Conservation (phyloP, 495 filamentous ascomycete species). For the Choiromyces venosus region DNA sequence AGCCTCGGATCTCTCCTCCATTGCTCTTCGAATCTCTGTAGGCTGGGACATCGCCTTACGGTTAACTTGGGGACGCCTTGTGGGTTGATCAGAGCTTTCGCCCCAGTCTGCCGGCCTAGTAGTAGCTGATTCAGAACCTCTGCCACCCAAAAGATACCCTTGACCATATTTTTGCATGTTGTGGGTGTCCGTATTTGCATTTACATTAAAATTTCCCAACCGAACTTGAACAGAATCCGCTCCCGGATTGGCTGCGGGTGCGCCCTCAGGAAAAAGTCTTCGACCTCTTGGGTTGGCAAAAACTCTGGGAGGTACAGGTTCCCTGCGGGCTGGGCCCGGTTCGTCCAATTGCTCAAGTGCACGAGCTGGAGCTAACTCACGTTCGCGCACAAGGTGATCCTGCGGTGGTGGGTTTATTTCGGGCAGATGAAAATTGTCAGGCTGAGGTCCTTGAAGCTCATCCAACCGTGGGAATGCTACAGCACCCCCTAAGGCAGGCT, state of each 20-base stretch:
- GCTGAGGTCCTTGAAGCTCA: slow-evolving; percentile 44
- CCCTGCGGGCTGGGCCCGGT: slow-evolving; percentile 16
- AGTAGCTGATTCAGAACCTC: background rate
- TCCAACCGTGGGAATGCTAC: slow-evolving; percentile 46
- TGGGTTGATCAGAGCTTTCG: slow-evolving; percentile 6
- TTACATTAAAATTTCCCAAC: background rate
- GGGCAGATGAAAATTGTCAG: slow-evolving; percentile 33
- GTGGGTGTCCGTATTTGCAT: background rate
- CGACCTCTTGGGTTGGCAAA: slow-evolving; percentile 21
- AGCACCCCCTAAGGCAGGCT: slow-evolving; percentile 59
- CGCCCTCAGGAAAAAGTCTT: slow-evolving; percentile 10
- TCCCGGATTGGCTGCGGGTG: background rate
- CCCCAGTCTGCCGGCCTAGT: background rate
- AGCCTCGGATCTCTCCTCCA: slow-evolving; percentile 42
- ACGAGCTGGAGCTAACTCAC: slow-evolving; percentile 10
- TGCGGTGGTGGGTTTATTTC: slow-evolving; percentile 36
- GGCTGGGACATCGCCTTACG: slow-evolving; percentile 43
- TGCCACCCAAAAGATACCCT: slow-evolving; percentile 23
- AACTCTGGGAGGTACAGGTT: slow-evolving; percentile 16
- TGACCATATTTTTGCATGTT: slow-evolving; percentile 11
- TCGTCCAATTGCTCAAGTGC: slow-evolving; percentile 21
- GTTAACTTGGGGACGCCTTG: slow-evolving; percentile 23
- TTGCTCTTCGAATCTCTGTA: slow-evolving; percentile 44
- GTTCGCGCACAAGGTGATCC: slow-evolving; percentile 16
- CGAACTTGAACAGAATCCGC: background rate